Evolutionary conservation across 1,284 basidiomycete genomes (phyloP), one percentile per base, ranked within the genome.

Genomic region (Microbotryum lychnidis-dioicae): DNA sequence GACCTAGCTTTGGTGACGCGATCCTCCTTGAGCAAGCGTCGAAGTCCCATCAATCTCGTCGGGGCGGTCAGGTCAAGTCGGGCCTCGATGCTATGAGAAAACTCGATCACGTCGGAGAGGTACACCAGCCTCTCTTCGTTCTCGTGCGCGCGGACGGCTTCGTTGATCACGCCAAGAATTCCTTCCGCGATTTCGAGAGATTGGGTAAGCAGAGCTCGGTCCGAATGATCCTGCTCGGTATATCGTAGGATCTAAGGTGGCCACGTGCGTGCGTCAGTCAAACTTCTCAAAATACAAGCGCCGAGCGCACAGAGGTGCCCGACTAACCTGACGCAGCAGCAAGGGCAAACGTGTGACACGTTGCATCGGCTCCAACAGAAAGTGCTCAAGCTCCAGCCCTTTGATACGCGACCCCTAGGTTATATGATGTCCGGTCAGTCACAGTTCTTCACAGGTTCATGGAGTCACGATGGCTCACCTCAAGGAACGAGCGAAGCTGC

Each of bases 351-450:
- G 81, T 1, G 92, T 94, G 57, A 96, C 84, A 16, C 92, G 84
- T 83, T 97, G 93, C 92, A 97, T 97, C 0, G 93, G 93, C 21
- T 85, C 85, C 7, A 97, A 82, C 44, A 97, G 76, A 75, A 92
- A 97, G 68, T 88, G 90, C 1, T 90, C 89, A 8, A 97, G 76
- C 72, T 97, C 92, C 16, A 97, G 78, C 67, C 90, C 84, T 27
- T 80, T 81, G 63, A 87, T 84, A 56, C 86, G 80, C 18, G 91
- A 77, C 45, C 77, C 78, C 85, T 89, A 66, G 18, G 44, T n/a
- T 50, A 6, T 31, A 20, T 8, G 27, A 21, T 44, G 44, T 23
- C 57, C 4, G 12, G 8, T 20, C 37, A 46, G 9, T 21, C 12
- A 10, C 9, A 42, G 27, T 25, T 21, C 44, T 14, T 31, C 37